Evolutionary conservation across 768 basidiomycete species (phyloP), one percentile per base, ranked within the genome.

Genomic region (Mycena crocata): DNA sequence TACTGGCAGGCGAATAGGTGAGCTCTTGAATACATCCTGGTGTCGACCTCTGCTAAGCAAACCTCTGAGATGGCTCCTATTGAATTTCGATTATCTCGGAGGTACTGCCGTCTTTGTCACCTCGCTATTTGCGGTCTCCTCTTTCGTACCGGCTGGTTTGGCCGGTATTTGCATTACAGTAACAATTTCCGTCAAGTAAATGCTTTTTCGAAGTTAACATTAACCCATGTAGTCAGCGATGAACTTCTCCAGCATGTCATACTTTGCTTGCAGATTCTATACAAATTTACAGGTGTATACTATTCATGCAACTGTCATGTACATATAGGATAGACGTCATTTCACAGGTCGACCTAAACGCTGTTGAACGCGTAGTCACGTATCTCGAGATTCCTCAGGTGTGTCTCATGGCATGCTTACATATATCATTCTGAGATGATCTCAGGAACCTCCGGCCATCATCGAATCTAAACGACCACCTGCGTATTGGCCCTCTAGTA

Each of bases 401-500:
- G 15, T 9, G 35, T 15, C 15, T 37, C n/a, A n/a, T n/a, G n/a
- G 35, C 9, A 15, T 37, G 35, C 15, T 15, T 37, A 15, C 15
- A 9, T 37, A 15, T 8, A 9, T 37, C 35, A 37, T 37, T 9
- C 15, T 37, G 15, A 37, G 15, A 37, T 37, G 35, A 9, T 94
- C 94, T 0, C 93, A 94, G 75, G 95, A 96, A 74, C 91, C 96
- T 1, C 88, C 93, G 7, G 83, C 89, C 0, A 73, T 91, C 64
- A 90, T 95, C 54, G 90, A 94, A 69, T 85, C 85, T 0, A 86
- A 85, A 63, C 87, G 93, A 10, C 90, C 90, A 3, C 95, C 96
- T 1, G 95, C 95, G 0, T 95, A 95, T 73, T 97, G 95, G 95
- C 95, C 95, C 0, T 94, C 94, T 0, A 88, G 84, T 62, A 82